Percentiles rank a stretch among this genome's conserved stretches.
Evolutionary conservation across 805 yeast species (phyloP).

Genomic region (Ogataea methanolica): DNA sequence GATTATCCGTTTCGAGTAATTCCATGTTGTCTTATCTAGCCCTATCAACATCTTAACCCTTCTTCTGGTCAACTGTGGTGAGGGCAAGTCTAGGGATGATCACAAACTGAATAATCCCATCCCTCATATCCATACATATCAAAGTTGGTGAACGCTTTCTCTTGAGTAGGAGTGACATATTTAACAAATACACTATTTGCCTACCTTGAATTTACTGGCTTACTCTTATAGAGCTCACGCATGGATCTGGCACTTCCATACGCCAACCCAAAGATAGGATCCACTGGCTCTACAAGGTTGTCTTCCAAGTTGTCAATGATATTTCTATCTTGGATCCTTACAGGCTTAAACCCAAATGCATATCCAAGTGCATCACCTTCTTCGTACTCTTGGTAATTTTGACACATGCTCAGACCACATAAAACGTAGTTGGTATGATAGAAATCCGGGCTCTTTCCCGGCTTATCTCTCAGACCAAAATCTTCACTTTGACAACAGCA

Average conservation of each 20-base stretch:
- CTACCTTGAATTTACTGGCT: no score
- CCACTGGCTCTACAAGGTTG: constrained; percentile 31
- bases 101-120: no score
- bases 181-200: no score
- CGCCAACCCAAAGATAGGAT: constrained; percentile 62
- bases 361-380: constrained; percentile 9
- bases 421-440: constrained; percentile 88
- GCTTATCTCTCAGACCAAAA: constrained; percentile 81
- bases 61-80: no score
- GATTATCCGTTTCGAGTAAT: no score
- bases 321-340: constrained; percentile 11
- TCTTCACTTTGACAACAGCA: constrained; percentile 65
- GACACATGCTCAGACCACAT: constrained; percentile 65
- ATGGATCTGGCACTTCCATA: constrained; percentile 24
- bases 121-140: no score
- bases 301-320: constrained; percentile 16
- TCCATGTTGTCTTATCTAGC: no score
- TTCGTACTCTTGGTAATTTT: constrained; percentile 34
- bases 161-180: no score
- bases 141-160: no score
- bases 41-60: no score
- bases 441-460: constrained; percentile 73
- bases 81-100: no score
- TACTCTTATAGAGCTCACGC: constrained; percentile 1
- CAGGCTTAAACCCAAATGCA: constrained; percentile 27